Percentiles rank a stretch among this genome's conserved stretches.
These are phyloP conservation scores for Kluyveromyces dobzhanskii DNA, from an alignment of 805 yeast species.

Conservation along the genomic window DNA sequence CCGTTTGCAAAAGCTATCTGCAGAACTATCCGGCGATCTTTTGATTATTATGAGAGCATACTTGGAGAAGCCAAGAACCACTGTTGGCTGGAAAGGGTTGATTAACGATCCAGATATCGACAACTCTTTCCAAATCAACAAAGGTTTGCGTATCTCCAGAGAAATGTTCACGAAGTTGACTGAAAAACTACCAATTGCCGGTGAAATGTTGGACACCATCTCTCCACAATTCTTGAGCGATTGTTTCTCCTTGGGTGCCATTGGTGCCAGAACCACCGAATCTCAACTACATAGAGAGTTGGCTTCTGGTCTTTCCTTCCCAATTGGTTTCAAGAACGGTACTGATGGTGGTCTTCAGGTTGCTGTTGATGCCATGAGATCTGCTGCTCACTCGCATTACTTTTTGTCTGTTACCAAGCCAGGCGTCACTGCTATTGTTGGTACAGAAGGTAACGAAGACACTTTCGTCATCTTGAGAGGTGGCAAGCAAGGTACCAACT, in stretches of 20 bases:
- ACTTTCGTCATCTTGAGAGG: slow-evolving; percentile 92
- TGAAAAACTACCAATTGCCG: slow-evolving; percentile 81
- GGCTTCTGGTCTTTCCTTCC: slow-evolving; percentile 95
- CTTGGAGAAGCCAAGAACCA: slow-evolving; percentile 95
- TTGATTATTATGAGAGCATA: slow-evolving; percentile 94
- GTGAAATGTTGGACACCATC: slow-evolving; percentile 96
- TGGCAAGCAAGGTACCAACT: slow-evolving; percentile 90
- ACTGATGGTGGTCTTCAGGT: slow-evolving; percentile 94
- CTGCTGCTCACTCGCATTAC: slow-evolving; percentile 90
- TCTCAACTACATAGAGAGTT: slow-evolving; percentile 95
- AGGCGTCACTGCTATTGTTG: slow-evolving; percentile 92
- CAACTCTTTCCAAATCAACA: slow-evolving; percentile 86
- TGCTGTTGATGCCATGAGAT: slow-evolving; percentile 88
- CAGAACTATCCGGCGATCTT: slow-evolving; percentile 63
- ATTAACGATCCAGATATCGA: slow-evolving; percentile 96
- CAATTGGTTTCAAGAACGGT: slow-evolving; percentile 97
- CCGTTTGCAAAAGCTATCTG: slow-evolving; percentile 49
- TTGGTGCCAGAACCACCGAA: slow-evolving; percentile 98
- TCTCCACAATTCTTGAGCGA: slow-evolving; percentile 94
- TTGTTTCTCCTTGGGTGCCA: slow-evolving; percentile 91
- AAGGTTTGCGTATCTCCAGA: slow-evolving; percentile 85
- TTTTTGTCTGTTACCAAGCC: slow-evolving; percentile 93
- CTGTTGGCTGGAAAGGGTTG: slow-evolving; percentile 98
- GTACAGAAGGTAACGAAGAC: slow-evolving; percentile 88
- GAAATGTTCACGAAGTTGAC: slow-evolving; percentile 80